Base-by-base conservation (phyloP, 768 basidiomycete species). In the Trametes elegans region DNA sequence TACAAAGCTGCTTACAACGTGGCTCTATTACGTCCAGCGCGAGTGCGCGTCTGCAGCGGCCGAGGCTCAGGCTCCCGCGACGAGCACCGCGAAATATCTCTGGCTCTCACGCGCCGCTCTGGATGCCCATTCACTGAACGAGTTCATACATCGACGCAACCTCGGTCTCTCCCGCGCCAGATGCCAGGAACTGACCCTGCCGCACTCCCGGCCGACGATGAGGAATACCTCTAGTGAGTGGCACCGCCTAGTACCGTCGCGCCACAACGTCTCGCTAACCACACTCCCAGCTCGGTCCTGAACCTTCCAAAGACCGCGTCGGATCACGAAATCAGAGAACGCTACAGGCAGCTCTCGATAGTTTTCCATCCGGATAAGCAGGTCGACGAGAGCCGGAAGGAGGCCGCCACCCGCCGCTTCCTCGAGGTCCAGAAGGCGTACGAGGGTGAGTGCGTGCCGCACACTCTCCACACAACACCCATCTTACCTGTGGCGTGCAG, bases 351-450 rank as follows among this genome's bases (percentile, higher is more conserved):
- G 5, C 69, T 93, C 24, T 92, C 91, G 4, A 77, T 93, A 26
- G 72, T 87, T 18, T 91, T 89, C 59, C 92, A 96, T 62, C 92
- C 92, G 0, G 92, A 96, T 77, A 87, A 86, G 65, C 88, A 93
- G 55, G 78, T 75, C 19, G 81, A 83, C 64, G 79, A 81, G 48
- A 67, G 68, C 16, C 70, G 76, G 55, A 83, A 80, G 64, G 76
- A 72, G 44, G 76, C 80, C 1, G 90, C 92, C 0, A 79, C 83
- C 23, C 75, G 77, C 28, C 80, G 79, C 45, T 93, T 93, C 59
- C 76, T 87, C 16, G 82, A 86, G 66, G 79, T 94, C 19, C 89
- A 92, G 60, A 86, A 85, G 60, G 90, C 92, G 11, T 93, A 93
- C 66, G 84, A 93, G 79, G 81, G 88, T 85, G 62, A 48, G 75